These are phyloP conservation scores for Colletotrichum sp. DNA, from an alignment of 2,329 filamentous ascomycete species.

Conservation along the genomic window DNA sequence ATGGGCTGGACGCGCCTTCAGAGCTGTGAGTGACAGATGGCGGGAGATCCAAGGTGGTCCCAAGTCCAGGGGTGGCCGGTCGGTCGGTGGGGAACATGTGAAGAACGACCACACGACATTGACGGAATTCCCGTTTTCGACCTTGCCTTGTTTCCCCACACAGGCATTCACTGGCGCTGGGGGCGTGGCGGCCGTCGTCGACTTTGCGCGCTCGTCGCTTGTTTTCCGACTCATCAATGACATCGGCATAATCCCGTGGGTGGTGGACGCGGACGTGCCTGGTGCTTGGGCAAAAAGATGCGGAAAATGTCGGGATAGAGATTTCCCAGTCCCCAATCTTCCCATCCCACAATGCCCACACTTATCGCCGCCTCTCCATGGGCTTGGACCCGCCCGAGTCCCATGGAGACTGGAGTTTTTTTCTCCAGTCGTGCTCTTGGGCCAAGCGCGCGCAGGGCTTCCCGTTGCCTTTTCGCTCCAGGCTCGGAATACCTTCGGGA, in stretches of 20 bases:
- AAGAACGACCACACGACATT: slow-evolving; percentile 3
- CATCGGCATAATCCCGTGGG: slow-evolving; percentile 7
- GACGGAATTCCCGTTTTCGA: slow-evolving; percentile 10
- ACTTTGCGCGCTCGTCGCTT: neutral
- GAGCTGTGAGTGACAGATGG: neutral
- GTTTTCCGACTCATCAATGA: neutral
- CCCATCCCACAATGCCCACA: neutral
- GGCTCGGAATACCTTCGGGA: slow-evolving; percentile 18
- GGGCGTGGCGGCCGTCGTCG: neutral
- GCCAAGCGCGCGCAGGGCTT: neutral
- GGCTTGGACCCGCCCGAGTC: neutral
- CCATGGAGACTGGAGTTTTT: neutral
- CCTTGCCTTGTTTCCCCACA: neutral
- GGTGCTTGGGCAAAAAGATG: neutral
- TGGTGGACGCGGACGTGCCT: neutral
- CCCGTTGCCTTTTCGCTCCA: neutral
- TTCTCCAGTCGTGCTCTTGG: neutral
- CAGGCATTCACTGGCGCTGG: neutral
- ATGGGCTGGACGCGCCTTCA: neutral
- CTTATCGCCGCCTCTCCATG: neutral
- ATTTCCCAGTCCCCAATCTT: neutral
- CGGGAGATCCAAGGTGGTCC: neutral
- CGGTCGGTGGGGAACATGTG: slow-evolving; percentile 14
- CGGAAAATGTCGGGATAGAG: slow-evolving; percentile 16
- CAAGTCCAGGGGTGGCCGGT: neutral